A percentile compares a stretch with the other conserved stretches of the same genome.
Conservation (phyloP, 208 protist genomes). For the Crithidia bombi region DNA sequence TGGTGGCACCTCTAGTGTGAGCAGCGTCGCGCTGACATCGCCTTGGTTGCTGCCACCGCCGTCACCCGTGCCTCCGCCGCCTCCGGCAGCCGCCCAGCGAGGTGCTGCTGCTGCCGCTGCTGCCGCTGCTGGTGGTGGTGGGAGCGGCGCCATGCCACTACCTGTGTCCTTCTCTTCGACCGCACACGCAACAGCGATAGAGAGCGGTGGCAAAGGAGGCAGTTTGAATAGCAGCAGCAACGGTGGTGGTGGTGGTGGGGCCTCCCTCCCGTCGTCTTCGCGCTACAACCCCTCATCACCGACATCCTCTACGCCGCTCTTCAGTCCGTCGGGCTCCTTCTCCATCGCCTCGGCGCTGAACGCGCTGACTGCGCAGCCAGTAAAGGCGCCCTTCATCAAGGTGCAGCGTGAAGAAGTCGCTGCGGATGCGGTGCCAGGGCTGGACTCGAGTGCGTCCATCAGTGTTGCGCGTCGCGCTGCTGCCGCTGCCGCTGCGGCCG, state of each 20-base stretch:
- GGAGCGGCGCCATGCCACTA: neutral
- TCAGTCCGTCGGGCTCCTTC: no score
- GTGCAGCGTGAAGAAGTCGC: constrained; percentile 26
- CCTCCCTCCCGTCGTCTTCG: neutral
- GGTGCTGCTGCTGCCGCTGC: constrained; percentile 13
- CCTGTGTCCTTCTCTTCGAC: neutral
- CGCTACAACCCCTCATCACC: constrained; percentile 1
- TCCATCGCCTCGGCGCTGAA: constrained; percentile 9
- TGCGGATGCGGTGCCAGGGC: constrained; percentile 15
- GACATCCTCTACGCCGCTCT: neutral
- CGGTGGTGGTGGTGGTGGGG: neutral
- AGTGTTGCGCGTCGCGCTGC: constrained; percentile 8
- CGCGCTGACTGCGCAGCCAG: constrained; percentile 8
- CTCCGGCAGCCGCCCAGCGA: constrained; percentile 13
- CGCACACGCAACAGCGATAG: neutral
- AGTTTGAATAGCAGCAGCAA: neutral
- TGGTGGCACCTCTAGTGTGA: neutral
- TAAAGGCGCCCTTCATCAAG: constrained; percentile 23
- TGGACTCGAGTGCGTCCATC: constrained; percentile 12
- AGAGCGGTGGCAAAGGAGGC: neutral
- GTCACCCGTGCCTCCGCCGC: constrained; percentile 5
- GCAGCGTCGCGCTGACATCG: neutral
- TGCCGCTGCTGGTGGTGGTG: neutral
- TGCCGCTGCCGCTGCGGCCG: constrained; percentile 15
- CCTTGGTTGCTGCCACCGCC: constrained; percentile 20